phyloP scores from a whole-genome alignment of 495 filamentous ascomycete species.

The Xylaria flabelliformis region DNA sequence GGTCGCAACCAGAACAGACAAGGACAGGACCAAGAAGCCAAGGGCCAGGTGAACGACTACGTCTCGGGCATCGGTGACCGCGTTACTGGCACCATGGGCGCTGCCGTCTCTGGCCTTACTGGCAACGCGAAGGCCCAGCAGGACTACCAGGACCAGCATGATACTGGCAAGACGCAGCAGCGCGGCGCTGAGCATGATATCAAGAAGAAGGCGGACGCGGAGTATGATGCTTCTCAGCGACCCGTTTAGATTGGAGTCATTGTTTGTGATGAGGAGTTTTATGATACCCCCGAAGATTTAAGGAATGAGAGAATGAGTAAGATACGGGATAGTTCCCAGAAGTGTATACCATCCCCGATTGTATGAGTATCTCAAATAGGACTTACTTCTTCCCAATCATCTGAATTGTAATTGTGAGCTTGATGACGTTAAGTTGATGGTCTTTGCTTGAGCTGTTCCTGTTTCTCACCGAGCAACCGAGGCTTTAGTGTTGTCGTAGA shows the following conservation, averaged over 20 bases:
- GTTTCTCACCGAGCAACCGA: not conserved
- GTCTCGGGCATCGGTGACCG: constrained; percentile 75
- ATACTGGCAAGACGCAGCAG: constrained; percentile 85
- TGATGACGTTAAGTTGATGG: not conserved
- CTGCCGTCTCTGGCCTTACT: constrained; percentile 69
- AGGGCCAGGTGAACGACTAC: constrained; percentile 81
- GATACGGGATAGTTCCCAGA: not conserved
- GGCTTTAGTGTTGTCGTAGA: not conserved
- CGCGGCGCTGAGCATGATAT: constrained; percentile 85
- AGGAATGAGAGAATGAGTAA: not conserved
- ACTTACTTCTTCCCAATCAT: not conserved
- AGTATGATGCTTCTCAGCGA: constrained; percentile 27
- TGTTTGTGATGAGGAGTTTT: not conserved
- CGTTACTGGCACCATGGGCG: constrained; percentile 72
- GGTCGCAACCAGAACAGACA: constrained; percentile 80
- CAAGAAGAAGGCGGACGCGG: constrained; percentile 66
- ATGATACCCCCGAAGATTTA: constrained; percentile 37
- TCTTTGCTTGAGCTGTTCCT: not conserved
- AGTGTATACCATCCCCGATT: not conserved
- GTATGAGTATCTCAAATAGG: not conserved
- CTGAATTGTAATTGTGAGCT: not conserved
- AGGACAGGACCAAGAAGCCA: constrained; percentile 82
- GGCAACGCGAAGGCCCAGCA: constrained; percentile 71
- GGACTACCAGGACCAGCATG: constrained; percentile 71
- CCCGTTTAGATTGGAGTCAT: not conserved